These are phyloP conservation scores for Aspergillus carlsbadensis DNA, from an alignment of 495 filamentous ascomycete genomes.

Conservation along the genomic window DNA sequence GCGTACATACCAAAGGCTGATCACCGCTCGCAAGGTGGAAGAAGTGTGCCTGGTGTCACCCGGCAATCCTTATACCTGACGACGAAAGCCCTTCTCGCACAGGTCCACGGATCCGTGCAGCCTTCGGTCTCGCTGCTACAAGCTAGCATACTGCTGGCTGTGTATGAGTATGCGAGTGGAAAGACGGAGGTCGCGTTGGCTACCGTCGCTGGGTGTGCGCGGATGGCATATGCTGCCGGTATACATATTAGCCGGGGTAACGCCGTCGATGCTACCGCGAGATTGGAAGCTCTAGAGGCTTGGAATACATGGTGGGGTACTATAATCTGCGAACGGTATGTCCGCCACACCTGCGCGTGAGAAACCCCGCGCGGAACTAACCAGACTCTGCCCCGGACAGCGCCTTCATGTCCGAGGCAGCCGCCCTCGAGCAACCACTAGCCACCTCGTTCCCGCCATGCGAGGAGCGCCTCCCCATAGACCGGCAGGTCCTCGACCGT, in stretches of 20 bases:
- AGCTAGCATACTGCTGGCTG: slow-evolving; percentile 31
- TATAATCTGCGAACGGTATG: slow-evolving; percentile 27
- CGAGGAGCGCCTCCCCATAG: slow-evolving; percentile 9
- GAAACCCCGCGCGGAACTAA: not conserved
- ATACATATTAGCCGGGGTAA: slow-evolving; percentile 14
- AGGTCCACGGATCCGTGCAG: slow-evolving; percentile 28
- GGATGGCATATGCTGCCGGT: slow-evolving; percentile 26
- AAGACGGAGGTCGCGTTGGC: slow-evolving; percentile 27
- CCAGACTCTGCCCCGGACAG: not conserved
- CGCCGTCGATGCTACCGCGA: not conserved
- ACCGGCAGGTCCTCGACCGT: slow-evolving; percentile 4
- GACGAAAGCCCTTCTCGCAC: slow-evolving; percentile 34
- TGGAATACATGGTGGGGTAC: slow-evolving; percentile 38
- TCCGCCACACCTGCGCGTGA: not conserved
- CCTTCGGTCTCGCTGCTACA: slow-evolving; percentile 35
- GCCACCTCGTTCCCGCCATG: slow-evolving; percentile 6
- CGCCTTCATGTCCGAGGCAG: slow-evolving; percentile 10
- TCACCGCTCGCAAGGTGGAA: not conserved
- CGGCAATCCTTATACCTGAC: slow-evolving; percentile 32
- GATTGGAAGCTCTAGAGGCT: slow-evolving; percentile 23
- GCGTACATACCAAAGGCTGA: slow-evolving; percentile 19
- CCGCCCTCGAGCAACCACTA: slow-evolving; percentile 4
- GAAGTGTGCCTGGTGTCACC: slow-evolving; percentile 2
- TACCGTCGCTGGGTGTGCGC: slow-evolving; percentile 30
- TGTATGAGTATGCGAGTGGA: slow-evolving; percentile 31